Evolutionary conservation across 208 protist species (phyloP).

Genomic region (Acanthamoeba triangularis): DNA sequence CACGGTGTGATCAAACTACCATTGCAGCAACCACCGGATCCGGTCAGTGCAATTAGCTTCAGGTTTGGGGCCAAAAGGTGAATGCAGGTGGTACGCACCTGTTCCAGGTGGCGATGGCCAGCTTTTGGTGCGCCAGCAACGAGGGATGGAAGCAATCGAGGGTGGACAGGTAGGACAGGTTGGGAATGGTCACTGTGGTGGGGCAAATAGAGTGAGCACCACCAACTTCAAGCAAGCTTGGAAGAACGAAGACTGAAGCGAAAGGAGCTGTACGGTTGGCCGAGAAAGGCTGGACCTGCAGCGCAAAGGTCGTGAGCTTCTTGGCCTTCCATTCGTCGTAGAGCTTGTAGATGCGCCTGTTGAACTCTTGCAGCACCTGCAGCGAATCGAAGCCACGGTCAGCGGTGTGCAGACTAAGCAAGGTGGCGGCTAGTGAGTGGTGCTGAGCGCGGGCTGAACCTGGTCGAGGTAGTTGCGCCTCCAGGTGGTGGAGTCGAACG

Average conservation of each 20-base stretch:
- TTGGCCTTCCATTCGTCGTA: slow-evolving; percentile 62
- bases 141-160: slow-evolving; percentile 50
- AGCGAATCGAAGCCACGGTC: not conserved
- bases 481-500: slow-evolving; percentile 23
- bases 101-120: slow-evolving; percentile 44
- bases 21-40: too few species aligned
- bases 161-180: not conserved
- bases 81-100: not conserved
- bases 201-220: too few species aligned
- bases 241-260: not conserved
- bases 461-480: not conserved
- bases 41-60: too few species aligned
- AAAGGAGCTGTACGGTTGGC: not conserved
- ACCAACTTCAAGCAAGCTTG: not conserved
- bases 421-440: too few species aligned
- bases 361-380: slow-evolving; percentile 9
- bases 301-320: not conserved
- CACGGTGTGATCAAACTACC: too few species aligned
- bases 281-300: slow-evolving; percentile 42
- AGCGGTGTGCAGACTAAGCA: too few species aligned
- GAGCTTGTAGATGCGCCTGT: slow-evolving; percentile 52
- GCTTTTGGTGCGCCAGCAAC: not conserved
- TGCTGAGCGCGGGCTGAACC: too few species aligned
- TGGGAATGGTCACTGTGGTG: not conserved
- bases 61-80: too few species aligned